These are phyloP conservation scores for Aureobasidium melanogenum DNA, from an alignment of 2,329 filamentous ascomycete genomes.

Conservation along the genomic window DNA sequence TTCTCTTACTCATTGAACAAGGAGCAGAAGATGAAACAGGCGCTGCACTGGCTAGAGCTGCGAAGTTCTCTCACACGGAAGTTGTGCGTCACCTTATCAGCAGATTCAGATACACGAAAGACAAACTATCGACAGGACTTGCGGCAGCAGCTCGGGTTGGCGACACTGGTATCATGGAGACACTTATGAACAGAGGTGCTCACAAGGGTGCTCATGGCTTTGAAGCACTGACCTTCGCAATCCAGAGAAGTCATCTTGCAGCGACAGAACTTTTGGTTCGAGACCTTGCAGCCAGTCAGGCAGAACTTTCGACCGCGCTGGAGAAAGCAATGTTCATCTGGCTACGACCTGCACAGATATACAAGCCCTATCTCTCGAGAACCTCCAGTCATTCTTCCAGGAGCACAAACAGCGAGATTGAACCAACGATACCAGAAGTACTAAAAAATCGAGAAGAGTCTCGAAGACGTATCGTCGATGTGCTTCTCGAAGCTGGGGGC, in stretches of 20 bases:
- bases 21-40: constrained; percentile 1
- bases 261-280: not conserved
- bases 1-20: not conserved
- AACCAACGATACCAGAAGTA: not conserved
- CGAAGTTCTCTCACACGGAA: not conserved
- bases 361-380: not conserved
- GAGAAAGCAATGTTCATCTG: constrained; percentile 5
- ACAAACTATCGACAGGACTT: not conserved
- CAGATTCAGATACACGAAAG: not conserved
- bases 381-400: not conserved
- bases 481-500: not conserved
- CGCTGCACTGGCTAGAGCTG: not conserved
- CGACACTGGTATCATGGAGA: not conserved
- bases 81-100: not conserved
- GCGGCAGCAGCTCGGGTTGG: not conserved
- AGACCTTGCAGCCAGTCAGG: not conserved
- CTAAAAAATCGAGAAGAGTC: not conserved
- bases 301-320: not conserved
- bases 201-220: not conserved
- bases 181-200: not conserved
- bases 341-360: not conserved
- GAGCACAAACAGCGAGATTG: not conserved
- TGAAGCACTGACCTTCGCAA: not conserved
- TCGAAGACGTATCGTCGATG: not conserved
- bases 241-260: not conserved